Conservation (phyloP, 495 filamentous ascomycete genomes). For the Xanthoparmelia taractica region DNA sequence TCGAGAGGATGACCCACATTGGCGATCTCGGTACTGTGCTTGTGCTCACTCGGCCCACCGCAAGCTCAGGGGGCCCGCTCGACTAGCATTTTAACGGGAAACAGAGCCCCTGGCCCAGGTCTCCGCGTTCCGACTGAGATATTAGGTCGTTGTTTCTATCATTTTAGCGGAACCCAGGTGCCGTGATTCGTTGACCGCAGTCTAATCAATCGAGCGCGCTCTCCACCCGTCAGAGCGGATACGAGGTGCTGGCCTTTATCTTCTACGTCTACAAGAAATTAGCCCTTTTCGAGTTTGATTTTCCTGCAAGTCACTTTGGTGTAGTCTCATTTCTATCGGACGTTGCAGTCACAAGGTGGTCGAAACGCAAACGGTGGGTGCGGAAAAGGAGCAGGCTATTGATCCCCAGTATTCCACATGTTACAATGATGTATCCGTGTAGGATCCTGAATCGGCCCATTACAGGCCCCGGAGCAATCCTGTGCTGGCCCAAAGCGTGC, state of each 20-base stretch:
- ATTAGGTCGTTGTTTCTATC: background rate
- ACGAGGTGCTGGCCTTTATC: background rate
- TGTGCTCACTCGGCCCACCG: background rate
- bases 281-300: background rate
- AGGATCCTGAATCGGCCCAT: no score
- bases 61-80: background rate
- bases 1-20: background rate
- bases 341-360: background rate
- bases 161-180: no score
- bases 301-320: background rate
- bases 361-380: background rate
- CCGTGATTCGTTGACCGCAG: no score
- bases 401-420: no score
- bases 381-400: no score
- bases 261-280: background rate
- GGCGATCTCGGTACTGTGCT: background rate
- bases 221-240: background rate
- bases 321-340: background rate
- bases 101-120: background rate
- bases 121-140: background rate
- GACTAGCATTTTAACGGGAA: no score
- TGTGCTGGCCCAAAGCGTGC: background rate
- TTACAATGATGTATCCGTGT: no score
- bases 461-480: background rate
- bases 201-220: background rate